Conservation (phyloP, 2,329 filamentous ascomycete species). For the Trichoderma harzianum region DNA sequence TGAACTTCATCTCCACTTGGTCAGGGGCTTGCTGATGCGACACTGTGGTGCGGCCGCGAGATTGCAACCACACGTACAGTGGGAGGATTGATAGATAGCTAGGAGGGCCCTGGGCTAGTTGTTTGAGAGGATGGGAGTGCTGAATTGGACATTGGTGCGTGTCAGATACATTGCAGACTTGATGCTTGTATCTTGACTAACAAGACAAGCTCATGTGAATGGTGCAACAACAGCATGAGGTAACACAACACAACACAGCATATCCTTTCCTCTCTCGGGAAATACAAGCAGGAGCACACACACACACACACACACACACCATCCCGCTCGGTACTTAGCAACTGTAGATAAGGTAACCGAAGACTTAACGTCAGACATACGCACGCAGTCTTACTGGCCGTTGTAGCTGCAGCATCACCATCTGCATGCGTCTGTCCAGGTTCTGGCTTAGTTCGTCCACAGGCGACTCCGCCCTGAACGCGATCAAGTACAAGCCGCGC, state of each 20-base stretch:
- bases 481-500: not conserved
- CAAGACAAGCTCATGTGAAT: not conserved
- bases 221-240: not conserved
- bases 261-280: not conserved
- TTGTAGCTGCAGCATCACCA: not conserved
- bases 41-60: not conserved
- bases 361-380: not conserved
- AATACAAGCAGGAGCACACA: not conserved
- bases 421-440: not conserved
- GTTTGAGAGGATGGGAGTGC: not conserved
- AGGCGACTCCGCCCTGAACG: not conserved
- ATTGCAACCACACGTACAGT: not conserved
- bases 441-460: not conserved
- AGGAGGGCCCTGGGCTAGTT: not conserved
- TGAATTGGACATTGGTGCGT: not conserved
- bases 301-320: not conserved
- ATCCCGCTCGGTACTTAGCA: not conserved
- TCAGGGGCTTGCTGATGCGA: constrained; percentile 2
- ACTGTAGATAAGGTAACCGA: not conserved
- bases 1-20: constrained; percentile 9
- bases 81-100: not conserved
- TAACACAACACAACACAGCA: not conserved
- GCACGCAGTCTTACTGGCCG: not conserved
- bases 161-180: constrained; percentile 12
- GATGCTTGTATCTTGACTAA: not conserved